A percentile compares a stretch with the other conserved stretches of the same genome.
These are phyloP conservation scores for Aspergillus latus DNA, from an alignment of 2,329 filamentous ascomycete species.

Conservation along the genomic window DNA sequence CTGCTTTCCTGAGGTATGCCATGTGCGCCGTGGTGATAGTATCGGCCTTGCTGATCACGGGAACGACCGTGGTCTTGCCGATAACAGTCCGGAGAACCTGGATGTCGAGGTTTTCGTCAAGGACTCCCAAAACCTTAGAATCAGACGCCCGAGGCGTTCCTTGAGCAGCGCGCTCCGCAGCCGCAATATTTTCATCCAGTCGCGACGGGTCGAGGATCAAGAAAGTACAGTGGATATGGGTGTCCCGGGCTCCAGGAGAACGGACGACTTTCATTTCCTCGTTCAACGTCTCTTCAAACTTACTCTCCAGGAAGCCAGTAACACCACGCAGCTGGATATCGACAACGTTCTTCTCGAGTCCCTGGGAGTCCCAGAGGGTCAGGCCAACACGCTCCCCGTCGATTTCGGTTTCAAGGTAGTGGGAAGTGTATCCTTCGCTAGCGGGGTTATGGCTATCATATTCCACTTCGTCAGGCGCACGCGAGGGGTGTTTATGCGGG, in stretches of 20 bases:
- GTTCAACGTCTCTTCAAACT: conserved; percentile 95
- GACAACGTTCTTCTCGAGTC: conserved; percentile 90
- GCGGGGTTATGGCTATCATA: conserved; percentile 56
- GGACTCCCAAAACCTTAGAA: conserved; percentile 57
- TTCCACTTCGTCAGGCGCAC: conserved; percentile 57
- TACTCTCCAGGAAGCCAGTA: conserved; percentile 89
- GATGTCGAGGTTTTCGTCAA: conserved; percentile 87
- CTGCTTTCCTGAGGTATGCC: conserved; percentile 83
- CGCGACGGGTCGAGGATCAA: conserved; percentile 83
- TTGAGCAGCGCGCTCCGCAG: conserved; percentile 59
- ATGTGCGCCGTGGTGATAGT: conserved; percentile 96
- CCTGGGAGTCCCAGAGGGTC: conserved; percentile 95
- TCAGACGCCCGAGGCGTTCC: conserved; percentile 51
- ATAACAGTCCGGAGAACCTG: conserved; percentile 85
- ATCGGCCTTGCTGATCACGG: conserved; percentile 94
- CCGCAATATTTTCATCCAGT: conserved; percentile 77
- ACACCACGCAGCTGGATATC: conserved; percentile 93
- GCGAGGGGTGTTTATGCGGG: conserved; percentile 68
- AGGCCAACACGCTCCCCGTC: conserved; percentile 87
- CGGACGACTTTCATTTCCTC: conserved; percentile 98
- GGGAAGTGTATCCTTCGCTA: conserved; percentile 71
- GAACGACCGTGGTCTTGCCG: conserved; percentile 92
- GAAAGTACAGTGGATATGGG: conserved; percentile 95
- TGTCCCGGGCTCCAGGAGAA: conserved; percentile 88
- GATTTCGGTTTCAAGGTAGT: conserved; percentile 92